Percentiles rank a stretch among this genome's conserved stretches.
These are phyloP conservation scores for Mortierella sp. DNA, from an alignment of 371 early-diverging fungal genomes.

Conservation along the genomic window DNA sequence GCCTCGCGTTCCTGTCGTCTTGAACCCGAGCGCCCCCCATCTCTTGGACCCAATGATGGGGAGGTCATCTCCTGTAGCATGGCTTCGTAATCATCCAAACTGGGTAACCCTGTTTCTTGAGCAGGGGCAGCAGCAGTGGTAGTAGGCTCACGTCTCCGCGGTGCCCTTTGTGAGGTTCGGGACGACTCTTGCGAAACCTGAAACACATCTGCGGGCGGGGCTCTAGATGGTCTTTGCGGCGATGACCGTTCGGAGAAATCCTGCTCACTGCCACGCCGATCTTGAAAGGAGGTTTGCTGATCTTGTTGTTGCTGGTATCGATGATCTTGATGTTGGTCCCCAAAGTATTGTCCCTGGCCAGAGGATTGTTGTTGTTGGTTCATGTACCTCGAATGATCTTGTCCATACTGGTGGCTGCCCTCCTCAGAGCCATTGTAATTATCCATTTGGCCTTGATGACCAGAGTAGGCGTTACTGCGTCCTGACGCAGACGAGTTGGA, in stretches of 20 bases:
- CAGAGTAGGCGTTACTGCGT: slow-evolving; percentile 4
- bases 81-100: slow-evolving; percentile 46
- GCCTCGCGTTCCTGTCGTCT: slow-evolving; percentile 33
- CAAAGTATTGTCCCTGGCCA: not conserved
- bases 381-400: no score
- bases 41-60: slow-evolving; percentile 25
- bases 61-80: slow-evolving; percentile 50
- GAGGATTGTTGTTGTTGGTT: no score
- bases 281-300: slow-evolving; percentile 1
- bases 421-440: no score
- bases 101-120: slow-evolving; percentile 17
- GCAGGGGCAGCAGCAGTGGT: slow-evolving; percentile 9
- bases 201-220: slow-evolving; percentile 4
- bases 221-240: slow-evolving; percentile 5
- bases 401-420: no score
- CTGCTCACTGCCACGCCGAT: no score
- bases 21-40: slow-evolving; percentile 7
- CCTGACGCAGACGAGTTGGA: not conserved
- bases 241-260: no score
- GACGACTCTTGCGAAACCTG: slow-evolving; percentile 3
- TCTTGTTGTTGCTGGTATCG: slow-evolving; percentile 10
- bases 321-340: slow-evolving; percentile 8
- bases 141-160: slow-evolving; percentile 21
- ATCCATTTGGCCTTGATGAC: slow-evolving; percentile 9
- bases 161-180: slow-evolving; percentile 14